Base-by-base conservation (phyloP, 805 yeast genomes). In the Sugiyamaella marilandica region DNA sequence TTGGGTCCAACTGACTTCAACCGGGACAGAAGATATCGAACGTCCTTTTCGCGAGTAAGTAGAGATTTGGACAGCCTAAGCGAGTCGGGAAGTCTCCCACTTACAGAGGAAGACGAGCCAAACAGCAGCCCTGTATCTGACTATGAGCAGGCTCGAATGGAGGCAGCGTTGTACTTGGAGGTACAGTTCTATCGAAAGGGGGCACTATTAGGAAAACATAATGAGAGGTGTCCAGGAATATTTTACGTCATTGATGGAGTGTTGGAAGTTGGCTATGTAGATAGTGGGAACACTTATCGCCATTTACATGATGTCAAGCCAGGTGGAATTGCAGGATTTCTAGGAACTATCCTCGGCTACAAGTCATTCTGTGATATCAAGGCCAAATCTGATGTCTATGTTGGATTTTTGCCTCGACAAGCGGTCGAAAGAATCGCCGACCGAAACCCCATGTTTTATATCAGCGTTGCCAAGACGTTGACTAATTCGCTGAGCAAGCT, bases 241-340 rank as follows among this genome's bases (percentile, higher is more conserved):
- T 88, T 75, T 64, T 92, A 85, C 62, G 83, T 92, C 3, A 79
- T 92, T 47, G 85, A 84, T 51, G 99, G 99, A 1, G 61, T 74
- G 4, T 69, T 92, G 35, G 89, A 85, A 41, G 87, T 89, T 0
- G 71, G 74, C 5, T 77, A 77, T 58, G 64, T 66, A n/a, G 77
- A 74, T 45, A 56, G 61, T 49, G 50, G 55, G 50, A 46, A 50
- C 19, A 53, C 41, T 14, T 55, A 55, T 39, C 46, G 57, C 8
- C 58, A 57, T 5, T 60, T 87, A 1, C 84, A 83, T 59, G 76
- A 82, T 0, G 82, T 89, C 1, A 70, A 76, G 13, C 74, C 84
- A 1, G 97, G 97, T 5, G 94, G 94, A 2, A 67, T 92, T 13
- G 95, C 92, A 0, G 98, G 98, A 0, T 92, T 87, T 63, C 66